These are phyloP conservation scores for Mucor sp. DNA, from an alignment of 371 early-diverging fungal genomes.

Conservation along the genomic window DNA sequence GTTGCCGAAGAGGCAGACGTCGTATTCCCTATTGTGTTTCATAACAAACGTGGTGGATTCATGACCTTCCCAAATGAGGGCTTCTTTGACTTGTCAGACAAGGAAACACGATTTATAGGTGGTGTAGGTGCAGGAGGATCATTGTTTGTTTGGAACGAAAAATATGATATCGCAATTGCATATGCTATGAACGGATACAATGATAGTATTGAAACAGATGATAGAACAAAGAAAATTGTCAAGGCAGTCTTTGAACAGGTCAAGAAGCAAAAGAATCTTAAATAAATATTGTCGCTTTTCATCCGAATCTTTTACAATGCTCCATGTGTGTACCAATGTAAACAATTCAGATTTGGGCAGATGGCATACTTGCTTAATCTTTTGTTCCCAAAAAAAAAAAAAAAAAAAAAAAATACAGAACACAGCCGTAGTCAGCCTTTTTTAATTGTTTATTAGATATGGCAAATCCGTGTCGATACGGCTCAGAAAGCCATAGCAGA, in stretches of 20 bases:
- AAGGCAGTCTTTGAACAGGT: conserved; percentile 7
- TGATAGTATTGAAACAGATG: not conserved
- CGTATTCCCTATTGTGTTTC: not conserved
- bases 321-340: too few species aligned
- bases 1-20: not conserved
- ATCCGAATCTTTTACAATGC: too few species aligned
- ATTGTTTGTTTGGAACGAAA: conserved; percentile 11
- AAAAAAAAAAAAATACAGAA: too few species aligned
- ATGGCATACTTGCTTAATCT: too few species aligned
- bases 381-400: too few species aligned
- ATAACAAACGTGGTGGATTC: conserved; percentile 12
- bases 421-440: too few species aligned
- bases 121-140: conserved; percentile 19
- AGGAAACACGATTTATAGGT: conserved; percentile 8
- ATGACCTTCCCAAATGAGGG: not conserved
- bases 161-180: conserved; percentile 14
- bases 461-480: too few species aligned
- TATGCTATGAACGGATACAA: conserved; percentile 16
- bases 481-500: too few species aligned
- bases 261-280: not conserved
- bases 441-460: too few species aligned
- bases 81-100: not conserved
- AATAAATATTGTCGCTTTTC: too few species aligned
- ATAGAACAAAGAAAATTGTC: conserved; percentile 1
- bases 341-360: too few species aligned